These are phyloP conservation scores for Sherardia arvensis DNA, from an alignment of 257 asterid species.

Conservation along the genomic window DNA sequence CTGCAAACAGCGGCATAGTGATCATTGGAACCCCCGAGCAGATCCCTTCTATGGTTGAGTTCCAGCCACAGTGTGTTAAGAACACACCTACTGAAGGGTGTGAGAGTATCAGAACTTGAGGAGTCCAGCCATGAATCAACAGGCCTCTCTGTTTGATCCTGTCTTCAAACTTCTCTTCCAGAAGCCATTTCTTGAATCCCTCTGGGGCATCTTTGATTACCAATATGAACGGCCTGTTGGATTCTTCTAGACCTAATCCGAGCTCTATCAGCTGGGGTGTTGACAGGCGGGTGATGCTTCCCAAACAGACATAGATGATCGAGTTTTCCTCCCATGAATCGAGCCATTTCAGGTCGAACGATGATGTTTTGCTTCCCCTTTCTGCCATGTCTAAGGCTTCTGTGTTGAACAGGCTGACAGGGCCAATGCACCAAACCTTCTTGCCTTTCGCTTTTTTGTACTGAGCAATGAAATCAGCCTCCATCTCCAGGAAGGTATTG, in stretches of 20 bases:
- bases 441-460: conserved; percentile 17
- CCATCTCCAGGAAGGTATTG: conserved; percentile 38
- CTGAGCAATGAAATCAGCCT: conserved; percentile 20
- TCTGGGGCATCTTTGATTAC: conserved; percentile 31
- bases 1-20: conserved; percentile 52
- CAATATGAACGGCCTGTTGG: conserved; percentile 33
- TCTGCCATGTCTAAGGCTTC: conserved; percentile 26
- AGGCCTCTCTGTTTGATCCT: conserved; percentile 42
- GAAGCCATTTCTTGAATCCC: conserved; percentile 51
- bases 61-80: conserved; percentile 68
- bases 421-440: conserved; percentile 40
- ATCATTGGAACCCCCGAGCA: conserved; percentile 41
- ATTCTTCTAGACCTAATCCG: conserved; percentile 41
- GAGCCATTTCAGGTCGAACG: conserved; percentile 35
- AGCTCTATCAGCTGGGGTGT: conserved; percentile 24
- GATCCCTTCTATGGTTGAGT: conserved; percentile 50
- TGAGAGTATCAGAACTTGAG: conserved; percentile 40
- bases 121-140: conserved; percentile 50
- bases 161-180: conserved; percentile 44
- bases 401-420: conserved; percentile 32
- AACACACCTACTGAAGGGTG: conserved; percentile 45
- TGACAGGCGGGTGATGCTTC: conserved; percentile 30
- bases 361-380: conserved; percentile 30
- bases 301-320: conserved; percentile 40
- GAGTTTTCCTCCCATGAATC: conserved; percentile 16